Evolutionary conservation across 805 yeast genomes (phyloP), one percentile per base, ranked within the genome.

Genomic region (Ogataea neopini): DNA sequence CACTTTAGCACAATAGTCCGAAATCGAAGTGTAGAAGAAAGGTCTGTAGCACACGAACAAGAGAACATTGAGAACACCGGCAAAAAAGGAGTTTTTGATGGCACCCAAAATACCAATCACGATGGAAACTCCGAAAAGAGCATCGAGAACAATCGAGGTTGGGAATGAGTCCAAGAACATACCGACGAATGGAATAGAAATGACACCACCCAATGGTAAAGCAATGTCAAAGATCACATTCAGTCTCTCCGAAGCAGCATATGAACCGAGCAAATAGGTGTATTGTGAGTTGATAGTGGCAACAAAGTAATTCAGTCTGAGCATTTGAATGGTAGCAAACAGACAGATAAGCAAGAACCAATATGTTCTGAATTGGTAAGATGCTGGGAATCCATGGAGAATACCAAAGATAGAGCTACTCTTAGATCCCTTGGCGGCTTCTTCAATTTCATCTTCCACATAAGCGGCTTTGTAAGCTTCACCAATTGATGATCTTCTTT

Each of bases 1-100:
- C 40, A 77, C 82, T 61, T 82, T 83, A 22, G 86, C 82, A 57
- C 83, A 79, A 58, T 71, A 75, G 58, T 79, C 84, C 3, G 80
- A 73, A 32, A 79, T 67, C 2, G 80, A 69, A n/a, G 84, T 78
- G 59, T 79, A 79, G 63, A 77, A 79, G 54, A 79, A 77, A 30
- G 83, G 84, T 60, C 84, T 70, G 66, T 74, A 79, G 30, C 69
- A 71, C 30, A 77, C 82, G 59, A 79, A 79, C 15, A 78, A 43
- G 32, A 71, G 58, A 25, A 79, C 75, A 51, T 76, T 73, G 41
- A 75, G 37, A 7, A 76, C 47, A 45, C 80, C 82, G 2, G 73
- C 53, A 20, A 51, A n/a, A 45, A 67, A 71, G 30, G 68, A 68
- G 41, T 59, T 40, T 37, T 73, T 67, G 41, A 76, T 53, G 28